A percentile compares a stretch with the other conserved stretches of the same genome.
phyloP scores from a whole-genome alignment of 345 rosid species.

The Erodium maritimum region DNA sequence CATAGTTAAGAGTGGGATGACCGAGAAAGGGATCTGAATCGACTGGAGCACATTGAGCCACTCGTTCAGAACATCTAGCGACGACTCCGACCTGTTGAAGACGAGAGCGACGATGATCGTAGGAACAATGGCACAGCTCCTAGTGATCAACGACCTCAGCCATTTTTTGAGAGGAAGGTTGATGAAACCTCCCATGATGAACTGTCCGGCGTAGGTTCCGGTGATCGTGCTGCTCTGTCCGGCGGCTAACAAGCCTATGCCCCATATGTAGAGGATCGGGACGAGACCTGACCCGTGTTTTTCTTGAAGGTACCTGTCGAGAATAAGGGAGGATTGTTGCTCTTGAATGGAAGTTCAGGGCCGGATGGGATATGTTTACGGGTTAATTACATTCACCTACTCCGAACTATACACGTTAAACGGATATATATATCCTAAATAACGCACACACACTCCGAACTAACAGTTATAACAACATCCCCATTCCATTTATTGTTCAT shows the following conservation, averaged over 20 bases:
- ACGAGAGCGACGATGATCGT: conserved; percentile 8
- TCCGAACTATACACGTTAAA: too few relatives aligned
- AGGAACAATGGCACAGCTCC: conserved; percentile 14
- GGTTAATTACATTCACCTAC: too few relatives aligned
- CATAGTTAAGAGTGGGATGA: conserved; percentile 14
- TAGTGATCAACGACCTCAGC: conserved; percentile 18
- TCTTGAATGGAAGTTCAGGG: too few relatives aligned
- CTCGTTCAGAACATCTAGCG: conserved; percentile 11
- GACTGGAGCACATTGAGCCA: conserved; percentile 16
- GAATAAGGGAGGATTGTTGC: too few relatives aligned
- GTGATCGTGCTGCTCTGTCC: conserved; percentile 20
- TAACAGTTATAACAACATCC: too few relatives aligned
- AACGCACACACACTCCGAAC: too few relatives aligned
- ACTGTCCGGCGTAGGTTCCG: too few relatives aligned
- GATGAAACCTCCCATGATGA: conserved; percentile 1
- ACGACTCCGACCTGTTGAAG: conserved; percentile 9
- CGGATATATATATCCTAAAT: too few relatives aligned
- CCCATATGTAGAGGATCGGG: conserved; percentile 16
- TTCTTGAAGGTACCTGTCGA: conserved; percentile 13
- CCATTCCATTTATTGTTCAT: too few relatives aligned
- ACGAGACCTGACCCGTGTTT: conserved; percentile 7
- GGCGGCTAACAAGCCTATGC: conserved; percentile 13
- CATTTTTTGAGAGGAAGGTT: conserved; percentile 14
- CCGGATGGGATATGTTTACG: too few relatives aligned
- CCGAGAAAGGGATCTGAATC: conserved; percentile 1